These are phyloP conservation scores for Phyllosticta capitalensis DNA, from an alignment of 2,329 filamentous ascomycete species.

Conservation along the genomic window DNA sequence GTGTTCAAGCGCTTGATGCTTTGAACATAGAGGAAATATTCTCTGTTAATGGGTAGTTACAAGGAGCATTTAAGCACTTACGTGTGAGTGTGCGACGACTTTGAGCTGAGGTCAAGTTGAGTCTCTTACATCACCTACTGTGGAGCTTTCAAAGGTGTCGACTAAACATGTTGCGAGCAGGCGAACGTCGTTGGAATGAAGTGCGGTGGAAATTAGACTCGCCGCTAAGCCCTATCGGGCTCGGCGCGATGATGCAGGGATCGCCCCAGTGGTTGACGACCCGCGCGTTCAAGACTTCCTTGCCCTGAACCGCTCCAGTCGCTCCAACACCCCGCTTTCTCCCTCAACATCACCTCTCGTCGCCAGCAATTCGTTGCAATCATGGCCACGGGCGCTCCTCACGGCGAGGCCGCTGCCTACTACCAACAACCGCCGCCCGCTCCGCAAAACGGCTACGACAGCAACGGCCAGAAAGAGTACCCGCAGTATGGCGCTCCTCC, in stretches of 20 bases:
- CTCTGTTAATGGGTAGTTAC: too few relatives aligned
- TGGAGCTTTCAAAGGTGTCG: too few relatives aligned
- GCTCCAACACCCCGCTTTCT: neutral
- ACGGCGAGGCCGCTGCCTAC: slow-evolving; percentile 29
- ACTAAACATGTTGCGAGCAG: too few relatives aligned
- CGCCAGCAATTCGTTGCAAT: neutral
- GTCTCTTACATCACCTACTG: too few relatives aligned
- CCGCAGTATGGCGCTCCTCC: slow-evolving; percentile 16
- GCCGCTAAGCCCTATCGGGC: neutral
- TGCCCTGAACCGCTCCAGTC: neutral
- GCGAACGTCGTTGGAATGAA: neutral
- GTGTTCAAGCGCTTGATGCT: too few relatives aligned
- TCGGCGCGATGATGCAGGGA: neutral
- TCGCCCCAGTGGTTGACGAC: neutral
- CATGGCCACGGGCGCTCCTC: slow-evolving; percentile 5
- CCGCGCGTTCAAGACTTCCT: neutral
- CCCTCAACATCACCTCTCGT: neutral
- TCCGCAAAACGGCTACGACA: slow-evolving; percentile 16
- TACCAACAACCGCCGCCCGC: slow-evolving; percentile 22
- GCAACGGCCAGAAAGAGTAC: slow-evolving; percentile 18
- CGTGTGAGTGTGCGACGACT: too few relatives aligned
- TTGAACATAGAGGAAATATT: too few relatives aligned
- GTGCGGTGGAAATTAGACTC: neutral
- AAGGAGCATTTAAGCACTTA: too few relatives aligned
- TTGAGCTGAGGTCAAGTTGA: too few relatives aligned